Conservation (phyloP, 768 basidiomycete species). For the Amanita subjunquillea region DNA sequence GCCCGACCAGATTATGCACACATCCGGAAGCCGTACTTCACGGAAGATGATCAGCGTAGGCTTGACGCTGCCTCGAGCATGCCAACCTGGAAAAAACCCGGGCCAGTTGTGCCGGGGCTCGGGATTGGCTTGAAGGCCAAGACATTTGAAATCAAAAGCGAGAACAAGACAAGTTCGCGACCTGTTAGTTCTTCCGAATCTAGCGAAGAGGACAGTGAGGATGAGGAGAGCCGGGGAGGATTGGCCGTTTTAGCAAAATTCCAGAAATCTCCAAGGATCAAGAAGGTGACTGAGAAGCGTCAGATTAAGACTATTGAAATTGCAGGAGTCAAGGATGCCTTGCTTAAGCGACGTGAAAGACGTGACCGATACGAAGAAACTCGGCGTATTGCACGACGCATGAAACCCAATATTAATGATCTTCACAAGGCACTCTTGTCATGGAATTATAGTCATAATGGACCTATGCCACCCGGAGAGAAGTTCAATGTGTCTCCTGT, state of each 20-base stretch:
- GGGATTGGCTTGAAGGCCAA: neutral
- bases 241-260: constrained; percentile 47
- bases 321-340: constrained; percentile 31
- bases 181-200: constrained; percentile 23
- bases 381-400: constrained; percentile 50
- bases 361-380: constrained; percentile 50
- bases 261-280: constrained; percentile 51
- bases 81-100: constrained; percentile 7
- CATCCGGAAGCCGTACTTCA: constrained; percentile 14
- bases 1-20: neutral
- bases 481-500: constrained; percentile 30
- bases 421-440: constrained; percentile 73
- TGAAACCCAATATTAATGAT: constrained; percentile 73
- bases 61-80: constrained; percentile 2
- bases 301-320: constrained; percentile 56
- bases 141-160: constrained; percentile 4
- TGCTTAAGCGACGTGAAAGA: constrained; percentile 28
- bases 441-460: constrained; percentile 74
- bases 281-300: constrained; percentile 47
- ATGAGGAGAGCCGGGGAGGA: constrained; percentile 32
- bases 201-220: constrained; percentile 37
- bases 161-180: neutral
- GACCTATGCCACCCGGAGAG: constrained; percentile 51
- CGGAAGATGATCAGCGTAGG: constrained; percentile 14
- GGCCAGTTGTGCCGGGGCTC: neutral